These are phyloP conservation scores for Globomyces sp. DNA, from an alignment of 371 early-diverging fungal genomes.

Conservation along the genomic window DNA sequence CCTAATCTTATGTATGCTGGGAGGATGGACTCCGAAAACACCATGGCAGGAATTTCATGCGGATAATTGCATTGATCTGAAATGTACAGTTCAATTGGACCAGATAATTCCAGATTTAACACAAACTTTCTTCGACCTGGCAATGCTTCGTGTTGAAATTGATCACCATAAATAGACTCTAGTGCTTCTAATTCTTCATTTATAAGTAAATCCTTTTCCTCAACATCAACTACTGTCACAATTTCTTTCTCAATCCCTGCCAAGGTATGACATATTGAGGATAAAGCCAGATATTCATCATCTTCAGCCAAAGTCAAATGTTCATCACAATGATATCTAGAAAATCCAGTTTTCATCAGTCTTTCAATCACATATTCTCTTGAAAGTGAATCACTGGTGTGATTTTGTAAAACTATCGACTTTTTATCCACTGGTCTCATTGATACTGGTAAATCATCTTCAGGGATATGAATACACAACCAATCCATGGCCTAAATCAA, in stretches of 20 bases:
- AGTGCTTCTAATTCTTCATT: slow-evolving; percentile 44
- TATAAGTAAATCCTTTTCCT: slow-evolving; percentile 26
- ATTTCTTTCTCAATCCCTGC: neutral
- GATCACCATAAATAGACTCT: slow-evolving; percentile 33
- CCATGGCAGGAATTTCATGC: slow-evolving; percentile 60
- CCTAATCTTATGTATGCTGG: slow-evolving; percentile 73
- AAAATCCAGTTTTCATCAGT: slow-evolving; percentile 63
- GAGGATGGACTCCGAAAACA: slow-evolving; percentile 57
- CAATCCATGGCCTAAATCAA: slow-evolving; percentile 65
- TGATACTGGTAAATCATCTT: slow-evolving; percentile 48
- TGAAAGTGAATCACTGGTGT: slow-evolving; percentile 56
- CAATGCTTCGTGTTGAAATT: neutral
- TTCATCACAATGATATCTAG: slow-evolving; percentile 47
- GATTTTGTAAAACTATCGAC: slow-evolving; percentile 20
- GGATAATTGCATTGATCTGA: slow-evolving; percentile 62
- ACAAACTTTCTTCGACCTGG: slow-evolving; percentile 11
- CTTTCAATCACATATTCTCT: slow-evolving; percentile 65
- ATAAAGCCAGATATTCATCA: slow-evolving; percentile 57
- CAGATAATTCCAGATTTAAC: slow-evolving; percentile 26
- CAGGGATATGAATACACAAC: slow-evolving; percentile 90
- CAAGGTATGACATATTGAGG: neutral
- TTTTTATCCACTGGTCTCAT: slow-evolving; percentile 6
- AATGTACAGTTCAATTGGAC: slow-evolving; percentile 56
- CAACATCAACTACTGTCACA: slow-evolving; percentile 23
- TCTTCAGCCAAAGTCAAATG: slow-evolving; percentile 45